Evolutionary conservation across 1,139 yeast genomes (phyloP), one percentile per base, ranked within the genome.

Genomic region (Meyerozyma smithsonii): DNA sequence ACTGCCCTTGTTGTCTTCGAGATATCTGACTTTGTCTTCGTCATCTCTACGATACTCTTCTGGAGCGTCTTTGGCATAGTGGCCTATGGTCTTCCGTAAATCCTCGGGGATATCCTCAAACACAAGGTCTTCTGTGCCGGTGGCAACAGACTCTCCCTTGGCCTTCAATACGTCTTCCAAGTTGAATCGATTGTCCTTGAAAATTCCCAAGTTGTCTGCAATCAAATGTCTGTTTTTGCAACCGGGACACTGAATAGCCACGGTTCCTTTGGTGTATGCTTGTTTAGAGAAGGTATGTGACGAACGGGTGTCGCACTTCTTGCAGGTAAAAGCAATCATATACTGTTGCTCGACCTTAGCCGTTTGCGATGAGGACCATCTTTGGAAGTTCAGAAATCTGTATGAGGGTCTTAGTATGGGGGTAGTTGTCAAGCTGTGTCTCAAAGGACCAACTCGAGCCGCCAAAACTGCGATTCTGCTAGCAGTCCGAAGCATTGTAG

Each of bases 301-400:
- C 0, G 96, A 87, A 42, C 97, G 68, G 6, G 86, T 78, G 39
- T 79, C 74, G 62, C 98, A 92, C 50, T 80, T 79, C 59, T 89
- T 92, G 62, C 98, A 92, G 0, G 97, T 92, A 62, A 92, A 90
- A 0, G 96, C 92, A 23, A 92, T 74, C 82, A 89, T 84, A 21
- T 30, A 30, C 21, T 30, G 34, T 8, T 30, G 34, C 6, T 30
- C 34, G n/a, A 30, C 34, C 21, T 30, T 30, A 4, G 34, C 34
- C 5, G 34, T 30, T 26, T 26, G 30, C 17, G 30, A 26, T 18
- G 34, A 30, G 15, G 15, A 16, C 34, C 34, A 30, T 30, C 34
- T 30, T 6, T 26, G 25, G n/a, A 23, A 11, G 12, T 6, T 5
- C 8, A 15, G 30, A n/a, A 26, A 4, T 14, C 4, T 26, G 30